Evolutionary conservation across 495 filamentous ascomycete genomes (phyloP), one percentile per base, ranked within the genome.

Genomic region (Aspergillus saccharolyticus): DNA sequence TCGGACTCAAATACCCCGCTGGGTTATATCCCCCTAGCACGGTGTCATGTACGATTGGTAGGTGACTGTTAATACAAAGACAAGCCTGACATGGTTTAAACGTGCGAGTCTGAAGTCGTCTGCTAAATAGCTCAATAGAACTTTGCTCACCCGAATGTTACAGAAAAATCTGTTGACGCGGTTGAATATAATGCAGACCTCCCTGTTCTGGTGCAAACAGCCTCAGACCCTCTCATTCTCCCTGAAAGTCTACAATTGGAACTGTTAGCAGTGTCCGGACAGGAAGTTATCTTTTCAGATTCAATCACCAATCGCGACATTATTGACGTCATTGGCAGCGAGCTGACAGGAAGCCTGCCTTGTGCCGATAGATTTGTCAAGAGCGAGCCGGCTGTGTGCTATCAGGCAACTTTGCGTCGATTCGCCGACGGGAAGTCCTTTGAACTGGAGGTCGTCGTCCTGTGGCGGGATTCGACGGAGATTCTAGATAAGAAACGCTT

Each of bases 391-490:
- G 50, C 56, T 19, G 67, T 61, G 3, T 74, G 73, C 28, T 73
- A 77, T 49, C 73, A 74, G 52, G 68, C 71, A 3, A 64, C 65
- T 20, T 22, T 77, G 14, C 50, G 51, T 33, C 48, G 24, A 21
- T 52, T 53, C n/a, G 14, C 54, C 8, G 56, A 68, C 15, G 45
- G n/a, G 0, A 67, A 54, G 3, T 62, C 25, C 0, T 68, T 73
- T 25, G 45, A n/a, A 2, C 57, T 78, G 7, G 66, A 71, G 12
- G 66, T 69, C 6, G 55, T 63, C 19, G 52, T 70, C 17, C 51
- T 77, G 19, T 78, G 75, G 75, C 70, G 58, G 42, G 70, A 78
- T 51, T 75, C 74, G 14, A 53, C 72, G n/a, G 59, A 70, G 8
- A 66, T 67, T 6, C 62, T 66, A 6, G 62, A 64, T 20, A 20